Percentiles rank a stretch among this genome's conserved stretches.
Evolutionary conservation across 106 monocot species (phyloP).

Genomic region (Phalaenopsis equestris): DNA sequence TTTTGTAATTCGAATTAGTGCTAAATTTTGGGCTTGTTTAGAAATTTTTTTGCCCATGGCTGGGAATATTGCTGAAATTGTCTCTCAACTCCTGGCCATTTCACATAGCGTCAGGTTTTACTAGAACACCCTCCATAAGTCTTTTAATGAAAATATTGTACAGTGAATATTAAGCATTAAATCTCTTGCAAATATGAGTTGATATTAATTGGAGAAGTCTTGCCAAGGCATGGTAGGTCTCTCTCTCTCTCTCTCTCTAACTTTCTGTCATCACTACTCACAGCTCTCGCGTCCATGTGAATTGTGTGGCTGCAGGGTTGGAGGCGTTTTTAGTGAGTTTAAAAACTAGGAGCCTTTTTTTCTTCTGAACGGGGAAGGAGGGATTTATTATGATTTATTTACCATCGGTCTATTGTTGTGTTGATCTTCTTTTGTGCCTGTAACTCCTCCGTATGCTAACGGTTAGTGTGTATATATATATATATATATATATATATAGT

Average conservation of each 20-base stretch:
- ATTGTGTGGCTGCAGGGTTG: not conserved
- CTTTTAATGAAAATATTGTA: conserved; percentile 6
- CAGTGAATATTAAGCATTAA: not conserved
- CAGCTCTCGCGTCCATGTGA: not conserved
- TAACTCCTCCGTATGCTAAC: not conserved
- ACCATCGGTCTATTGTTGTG: no score
- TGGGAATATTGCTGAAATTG: conserved; percentile 1
- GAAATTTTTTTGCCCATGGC: conserved; percentile 4
- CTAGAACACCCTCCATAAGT: not conserved
- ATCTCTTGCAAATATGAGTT: conserved; percentile 2
- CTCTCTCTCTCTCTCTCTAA: not conserved
- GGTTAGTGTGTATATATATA: not conserved
- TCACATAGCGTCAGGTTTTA: conserved; percentile 1
- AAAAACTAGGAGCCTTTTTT: not conserved
- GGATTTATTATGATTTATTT: no score
- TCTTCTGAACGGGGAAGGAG: not conserved
- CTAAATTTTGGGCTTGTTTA: conserved; percentile 6
- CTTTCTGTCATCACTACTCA: not conserved
- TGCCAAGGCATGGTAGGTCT: not conserved
- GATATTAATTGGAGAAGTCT: not conserved
- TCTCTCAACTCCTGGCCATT: not conserved
- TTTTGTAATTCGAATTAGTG: conserved; percentile 8
- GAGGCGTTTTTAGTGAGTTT: not conserved
- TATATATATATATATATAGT: not conserved
- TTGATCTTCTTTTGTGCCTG: no score